phyloP scores from a whole-genome alignment of 2,329 filamentous ascomycete genomes.

The Xylariales sp. region DNA sequence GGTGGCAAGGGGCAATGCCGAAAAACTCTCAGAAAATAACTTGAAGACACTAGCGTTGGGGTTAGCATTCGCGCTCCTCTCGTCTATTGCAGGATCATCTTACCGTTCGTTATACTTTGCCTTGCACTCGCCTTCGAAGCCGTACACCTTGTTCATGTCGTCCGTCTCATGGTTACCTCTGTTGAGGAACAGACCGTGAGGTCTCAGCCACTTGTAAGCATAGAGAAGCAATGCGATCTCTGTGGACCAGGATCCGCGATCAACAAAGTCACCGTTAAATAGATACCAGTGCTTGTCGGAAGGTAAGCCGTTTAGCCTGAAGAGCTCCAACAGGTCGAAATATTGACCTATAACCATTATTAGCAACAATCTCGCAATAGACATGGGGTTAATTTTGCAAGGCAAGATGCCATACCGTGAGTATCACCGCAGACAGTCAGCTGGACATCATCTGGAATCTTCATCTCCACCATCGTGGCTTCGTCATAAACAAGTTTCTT shows the following conservation, averaged over 20 bases:
- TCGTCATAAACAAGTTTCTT: constrained; percentile 89
- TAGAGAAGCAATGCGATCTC: constrained; percentile 93
- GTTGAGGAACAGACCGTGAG: constrained; percentile 88
- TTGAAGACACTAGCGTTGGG: constrained; percentile 78
- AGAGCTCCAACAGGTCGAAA: constrained; percentile 95
- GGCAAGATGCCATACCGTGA: constrained; percentile 59
- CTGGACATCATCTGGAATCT: constrained; percentile 70
- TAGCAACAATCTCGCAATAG: constrained; percentile 15
- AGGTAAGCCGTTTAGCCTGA: constrained; percentile 83
- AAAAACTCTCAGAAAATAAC: constrained; percentile 97
- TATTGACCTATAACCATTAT: constrained; percentile 70
- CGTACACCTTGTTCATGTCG: constrained; percentile 98
- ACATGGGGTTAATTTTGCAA: neutral
- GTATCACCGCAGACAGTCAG: constrained; percentile 97
- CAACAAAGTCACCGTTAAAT: constrained; percentile 98
- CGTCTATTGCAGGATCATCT: constrained; percentile 8
- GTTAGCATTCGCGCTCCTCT: constrained; percentile 11
- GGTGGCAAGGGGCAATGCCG: constrained; percentile 85
- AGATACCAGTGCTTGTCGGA: constrained; percentile 86
- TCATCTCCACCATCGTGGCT: constrained; percentile 93
- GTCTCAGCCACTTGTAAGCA: constrained; percentile 93
- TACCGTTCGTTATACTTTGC: constrained; percentile 90
- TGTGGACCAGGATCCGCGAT: constrained; percentile 96
- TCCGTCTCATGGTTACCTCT: constrained; percentile 98
- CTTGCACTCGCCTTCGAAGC: constrained; percentile 97